A percentile compares a stretch with the other conserved stretches of the same genome.
Evolutionary conservation across 2,329 filamentous ascomycete genomes (phyloP).

Genomic region (Lithohypha guttulata): DNA sequence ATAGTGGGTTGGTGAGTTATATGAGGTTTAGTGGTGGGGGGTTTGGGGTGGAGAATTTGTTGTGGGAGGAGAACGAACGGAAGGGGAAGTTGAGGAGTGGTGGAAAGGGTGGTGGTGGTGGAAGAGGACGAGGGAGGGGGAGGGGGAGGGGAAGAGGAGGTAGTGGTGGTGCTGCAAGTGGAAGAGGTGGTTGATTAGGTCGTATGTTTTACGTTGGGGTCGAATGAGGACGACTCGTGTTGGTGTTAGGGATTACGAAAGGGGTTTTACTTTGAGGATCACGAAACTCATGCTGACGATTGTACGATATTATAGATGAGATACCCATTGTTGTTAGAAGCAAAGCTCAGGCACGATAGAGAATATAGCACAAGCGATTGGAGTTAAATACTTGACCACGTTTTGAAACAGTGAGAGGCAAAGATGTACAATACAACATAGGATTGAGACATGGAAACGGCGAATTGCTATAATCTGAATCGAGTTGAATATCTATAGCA

Average conservation of each 20-base stretch:
- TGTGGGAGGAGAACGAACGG: slow-evolving; percentile 34
- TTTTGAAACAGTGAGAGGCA: too few species aligned
- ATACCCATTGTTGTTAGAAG: too few species aligned
- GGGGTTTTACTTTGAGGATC: slow-evolving; percentile 19
- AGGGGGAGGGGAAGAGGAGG: slow-evolving; percentile 23
- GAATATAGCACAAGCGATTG: too few species aligned
- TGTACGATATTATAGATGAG: slow-evolving; percentile 3
- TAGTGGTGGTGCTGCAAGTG: too few species aligned
- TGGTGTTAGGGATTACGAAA: too few species aligned
- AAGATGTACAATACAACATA: too few species aligned
- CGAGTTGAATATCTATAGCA: too few species aligned
- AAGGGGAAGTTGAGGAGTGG: slow-evolving; percentile 16
- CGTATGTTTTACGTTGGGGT: background rate
- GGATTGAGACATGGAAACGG: too few species aligned
- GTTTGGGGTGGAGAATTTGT: slow-evolving; percentile 66
- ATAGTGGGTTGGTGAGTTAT: slow-evolving; percentile 82
- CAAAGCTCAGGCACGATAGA: too few species aligned
- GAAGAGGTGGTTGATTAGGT: slow-evolving; percentile 18
- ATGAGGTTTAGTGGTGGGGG: slow-evolving; percentile 68
- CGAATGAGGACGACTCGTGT: too few species aligned
- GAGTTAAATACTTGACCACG: too few species aligned
- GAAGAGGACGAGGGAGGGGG: slow-evolving; percentile 22
- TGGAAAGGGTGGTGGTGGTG: slow-evolving; percentile 22
- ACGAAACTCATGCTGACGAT: background rate
- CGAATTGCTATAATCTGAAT: too few species aligned